Evolutionary conservation across 2,329 filamentous ascomycete species (phyloP).

Genomic region (Fusarium secorum): DNA sequence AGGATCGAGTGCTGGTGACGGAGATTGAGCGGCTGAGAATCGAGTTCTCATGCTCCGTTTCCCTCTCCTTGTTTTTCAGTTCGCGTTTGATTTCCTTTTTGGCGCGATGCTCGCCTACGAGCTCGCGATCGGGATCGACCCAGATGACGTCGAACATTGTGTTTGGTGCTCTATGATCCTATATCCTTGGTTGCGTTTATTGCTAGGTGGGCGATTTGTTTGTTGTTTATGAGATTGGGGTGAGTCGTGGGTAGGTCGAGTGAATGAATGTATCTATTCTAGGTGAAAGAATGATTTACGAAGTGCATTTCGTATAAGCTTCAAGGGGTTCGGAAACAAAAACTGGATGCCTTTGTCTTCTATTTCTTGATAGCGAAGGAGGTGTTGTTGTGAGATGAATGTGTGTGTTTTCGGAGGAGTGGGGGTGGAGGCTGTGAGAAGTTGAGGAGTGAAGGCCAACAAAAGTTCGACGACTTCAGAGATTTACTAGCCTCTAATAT

Average conservation of each 20-base stretch:
- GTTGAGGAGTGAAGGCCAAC: not conserved
- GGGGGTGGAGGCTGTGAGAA: not conserved
- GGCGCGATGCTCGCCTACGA: conserved; percentile 60
- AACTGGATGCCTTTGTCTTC: not conserved
- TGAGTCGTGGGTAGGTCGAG: not conserved
- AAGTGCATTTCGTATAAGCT: not conserved
- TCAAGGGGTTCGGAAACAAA: not conserved
- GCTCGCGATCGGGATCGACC: conserved; percentile 63
- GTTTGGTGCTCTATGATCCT: not conserved
- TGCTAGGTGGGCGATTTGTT: not conserved
- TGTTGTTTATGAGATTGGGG: not conserved
- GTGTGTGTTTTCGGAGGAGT: not conserved
- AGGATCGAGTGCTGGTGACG: conserved; percentile 54
- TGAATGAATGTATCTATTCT: not conserved
- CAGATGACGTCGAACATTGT: conserved; percentile 67
- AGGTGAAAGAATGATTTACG: not conserved
- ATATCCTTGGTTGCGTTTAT: not conserved
- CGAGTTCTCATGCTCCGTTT: conserved; percentile 22
- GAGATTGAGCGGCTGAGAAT: conserved; percentile 50
- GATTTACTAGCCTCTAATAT: not conserved
- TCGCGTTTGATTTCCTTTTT: conserved; percentile 54
- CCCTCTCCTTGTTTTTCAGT: conserved; percentile 40
- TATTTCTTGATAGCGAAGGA: not conserved
- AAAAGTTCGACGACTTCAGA: not conserved
- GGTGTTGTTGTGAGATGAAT: not conserved